Conservation (phyloP, 768 basidiomycete genomes). For the Austroboletus festivus region DNA sequence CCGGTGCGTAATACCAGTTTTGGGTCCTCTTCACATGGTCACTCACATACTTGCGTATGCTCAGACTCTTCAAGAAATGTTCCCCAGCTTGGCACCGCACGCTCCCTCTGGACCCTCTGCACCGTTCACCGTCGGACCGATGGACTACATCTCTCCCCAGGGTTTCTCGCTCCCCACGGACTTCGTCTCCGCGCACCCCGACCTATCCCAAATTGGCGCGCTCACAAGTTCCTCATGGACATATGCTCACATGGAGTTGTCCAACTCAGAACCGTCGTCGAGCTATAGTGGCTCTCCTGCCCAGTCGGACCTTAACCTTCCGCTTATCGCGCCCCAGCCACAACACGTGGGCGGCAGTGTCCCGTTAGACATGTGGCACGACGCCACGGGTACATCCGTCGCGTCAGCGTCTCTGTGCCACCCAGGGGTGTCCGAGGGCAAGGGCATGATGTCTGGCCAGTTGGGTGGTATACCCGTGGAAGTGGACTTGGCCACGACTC, state of each 20-base stretch:
- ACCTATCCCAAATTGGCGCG: slow-evolving; percentile 5
- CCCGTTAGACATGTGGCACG: slow-evolving; percentile 23
- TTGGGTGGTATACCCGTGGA: not conserved
- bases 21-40: rapidly evolving
- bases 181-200: slow-evolving; percentile 5
- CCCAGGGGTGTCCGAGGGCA: not conserved
- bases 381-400: too few species aligned
- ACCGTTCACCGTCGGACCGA: slow-evolving; percentile 19
- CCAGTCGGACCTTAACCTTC: slow-evolving; percentile 28
- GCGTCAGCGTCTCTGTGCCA: not conserved
- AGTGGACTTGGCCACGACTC: slow-evolving; percentile 3
- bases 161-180: slow-evolving; percentile 13
- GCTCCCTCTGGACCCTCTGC: slow-evolving; percentile 6
- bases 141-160: slow-evolving; percentile 27
- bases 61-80: slow-evolving; percentile 24
- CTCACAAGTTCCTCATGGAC: slow-evolving; percentile 12
- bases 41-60: not conserved
- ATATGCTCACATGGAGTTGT: slow-evolving; percentile 11
- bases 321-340: slow-evolving; percentile 28
- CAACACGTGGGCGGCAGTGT: slow-evolving; percentile 9
- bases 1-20: slow-evolving; percentile 9
- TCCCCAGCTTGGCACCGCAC: slow-evolving; percentile 23
- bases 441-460: not conserved
- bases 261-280: slow-evolving; percentile 38
- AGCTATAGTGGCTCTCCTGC: slow-evolving; percentile 43